Percentiles rank a stretch among this genome's conserved stretches.
Conservation (phyloP, 768 basidiomycete species). For the Pleurotus cornucopiae region DNA sequence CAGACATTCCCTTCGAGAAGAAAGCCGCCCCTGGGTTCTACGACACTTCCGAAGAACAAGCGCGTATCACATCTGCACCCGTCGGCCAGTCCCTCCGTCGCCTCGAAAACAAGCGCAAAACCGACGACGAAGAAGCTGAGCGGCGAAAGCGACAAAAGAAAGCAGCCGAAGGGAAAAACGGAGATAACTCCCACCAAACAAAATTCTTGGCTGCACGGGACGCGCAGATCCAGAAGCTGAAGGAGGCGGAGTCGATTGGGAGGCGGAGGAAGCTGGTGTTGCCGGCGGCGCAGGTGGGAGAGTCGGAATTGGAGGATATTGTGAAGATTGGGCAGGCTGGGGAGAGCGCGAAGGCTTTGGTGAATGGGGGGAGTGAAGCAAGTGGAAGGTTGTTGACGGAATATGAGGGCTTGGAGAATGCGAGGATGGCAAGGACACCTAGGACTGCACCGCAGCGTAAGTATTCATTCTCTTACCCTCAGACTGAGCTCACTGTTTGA, state of each 20-base stretch:
- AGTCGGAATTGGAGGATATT: slow-evolving; percentile 93
- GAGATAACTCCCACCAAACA: slow-evolving; percentile 66
- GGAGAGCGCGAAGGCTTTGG: slow-evolving; percentile 83
- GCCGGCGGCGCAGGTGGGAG: slow-evolving; percentile 90
- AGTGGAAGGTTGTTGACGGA: slow-evolving; percentile 86
- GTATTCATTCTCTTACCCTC: slow-evolving; percentile 25
- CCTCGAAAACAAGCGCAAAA: slow-evolving; percentile 94
- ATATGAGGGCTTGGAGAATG: slow-evolving; percentile 85
- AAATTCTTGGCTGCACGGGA: slow-evolving; percentile 97
- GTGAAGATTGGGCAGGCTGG: slow-evolving; percentile 96
- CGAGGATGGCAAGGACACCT: slow-evolving; percentile 91
- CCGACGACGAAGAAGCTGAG: slow-evolving; percentile 91
- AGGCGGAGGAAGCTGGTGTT: slow-evolving; percentile 79
- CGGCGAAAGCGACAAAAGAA: slow-evolving; percentile 85
- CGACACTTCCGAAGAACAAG: slow-evolving; percentile 92
- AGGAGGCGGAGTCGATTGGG: slow-evolving; percentile 95
- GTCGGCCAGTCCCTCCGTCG: slow-evolving; percentile 88
- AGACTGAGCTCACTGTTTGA: slow-evolving; percentile 6
- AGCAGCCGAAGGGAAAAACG: slow-evolving; percentile 57
- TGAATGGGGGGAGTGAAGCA: slow-evolving; percentile 77
- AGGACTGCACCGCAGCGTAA: slow-evolving; percentile 90
- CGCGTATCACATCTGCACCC: slow-evolving; percentile 80
- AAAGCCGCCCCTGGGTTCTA: slow-evolving; percentile 95
- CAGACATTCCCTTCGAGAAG: slow-evolving; percentile 99
- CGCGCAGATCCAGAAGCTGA: slow-evolving; percentile 95